Evolutionary conservation across 352 stramenopile species (phyloP).

Genomic region (Phytopythium ostracodes): DNA sequence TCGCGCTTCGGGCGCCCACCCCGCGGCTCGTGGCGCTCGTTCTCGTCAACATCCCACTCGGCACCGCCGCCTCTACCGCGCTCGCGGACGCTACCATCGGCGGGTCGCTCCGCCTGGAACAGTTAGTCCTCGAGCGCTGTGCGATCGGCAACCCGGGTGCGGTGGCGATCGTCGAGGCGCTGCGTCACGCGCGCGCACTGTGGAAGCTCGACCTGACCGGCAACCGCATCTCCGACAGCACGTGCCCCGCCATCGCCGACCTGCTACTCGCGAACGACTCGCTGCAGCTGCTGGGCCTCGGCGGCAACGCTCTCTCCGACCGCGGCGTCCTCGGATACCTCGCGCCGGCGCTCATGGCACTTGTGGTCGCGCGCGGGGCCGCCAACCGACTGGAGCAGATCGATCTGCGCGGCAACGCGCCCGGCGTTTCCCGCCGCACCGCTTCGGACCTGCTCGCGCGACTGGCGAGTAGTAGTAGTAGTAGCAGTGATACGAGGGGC

Average conservation of each 20-base stretch:
- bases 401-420: slow-evolving; percentile 40
- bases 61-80: slow-evolving; percentile 26
- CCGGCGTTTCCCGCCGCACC: slow-evolving; percentile 27
- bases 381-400: slow-evolving; percentile 39
- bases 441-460: slow-evolving; percentile 15
- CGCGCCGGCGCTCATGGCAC: slow-evolving; percentile 34
- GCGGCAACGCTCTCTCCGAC: slow-evolving; percentile 53
- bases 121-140: slow-evolving; percentile 71
- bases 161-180: slow-evolving; percentile 41
- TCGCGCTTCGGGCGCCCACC: slow-evolving; percentile 21
- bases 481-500: no score
- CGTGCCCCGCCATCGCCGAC: slow-evolving; percentile 29
- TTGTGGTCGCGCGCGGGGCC: slow-evolving; percentile 17
- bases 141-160: slow-evolving; percentile 44
- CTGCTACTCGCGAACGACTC: slow-evolving; percentile 29
- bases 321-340: slow-evolving; percentile 44
- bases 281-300: slow-evolving; percentile 46
- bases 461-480: background rate
- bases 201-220: slow-evolving; percentile 74
- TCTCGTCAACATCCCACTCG: slow-evolving; percentile 48
- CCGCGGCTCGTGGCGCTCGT: slow-evolving; percentile 48
- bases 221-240: slow-evolving; percentile 60
- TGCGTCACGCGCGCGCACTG: slow-evolving; percentile 39
- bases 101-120: slow-evolving; percentile 46
- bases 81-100: slow-evolving; percentile 44